Percentiles rank a stretch among this genome's conserved stretches.
Conservation (phyloP, 2,329 filamentous ascomycete genomes). For the Talaromyces marneffei region DNA sequence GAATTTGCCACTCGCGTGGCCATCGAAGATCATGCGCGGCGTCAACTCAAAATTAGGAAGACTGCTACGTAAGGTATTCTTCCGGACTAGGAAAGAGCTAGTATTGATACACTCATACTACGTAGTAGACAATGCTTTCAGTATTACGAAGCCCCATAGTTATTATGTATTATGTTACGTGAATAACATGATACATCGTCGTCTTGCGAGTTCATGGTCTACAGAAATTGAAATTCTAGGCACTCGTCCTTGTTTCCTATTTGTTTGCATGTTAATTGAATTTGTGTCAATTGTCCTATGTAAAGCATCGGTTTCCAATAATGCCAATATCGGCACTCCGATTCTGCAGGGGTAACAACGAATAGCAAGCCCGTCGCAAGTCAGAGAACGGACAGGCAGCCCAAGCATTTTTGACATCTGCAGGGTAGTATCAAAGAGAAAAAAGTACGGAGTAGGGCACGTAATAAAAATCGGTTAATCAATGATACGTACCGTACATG, state of each 20-base stretch:
- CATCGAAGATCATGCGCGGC: conserved; percentile 6
- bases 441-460: neutral
- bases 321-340: neutral
- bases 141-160: too few relatives aligned
- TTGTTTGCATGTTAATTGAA: neutral
- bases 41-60: conserved; percentile 5
- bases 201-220: neutral
- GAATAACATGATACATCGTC: neutral
- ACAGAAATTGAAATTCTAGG: neutral
- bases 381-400: neutral
- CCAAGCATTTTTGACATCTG: neutral
- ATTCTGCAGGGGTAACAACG: neutral
- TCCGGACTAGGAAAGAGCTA: neutral
- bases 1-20: conserved; percentile 4
- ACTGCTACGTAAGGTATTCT: neutral
- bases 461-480: neutral
- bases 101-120: neutral
- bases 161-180: neutral
- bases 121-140: too few relatives aligned
- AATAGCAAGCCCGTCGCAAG: neutral
- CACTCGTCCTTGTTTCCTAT: neutral
- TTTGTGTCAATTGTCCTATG: too few relatives aligned
- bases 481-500: neutral
- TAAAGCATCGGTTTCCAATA: neutral
- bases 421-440: neutral